phyloP scores from a whole-genome alignment of 306 rosid species.

The Arachis hypogaea region DNA sequence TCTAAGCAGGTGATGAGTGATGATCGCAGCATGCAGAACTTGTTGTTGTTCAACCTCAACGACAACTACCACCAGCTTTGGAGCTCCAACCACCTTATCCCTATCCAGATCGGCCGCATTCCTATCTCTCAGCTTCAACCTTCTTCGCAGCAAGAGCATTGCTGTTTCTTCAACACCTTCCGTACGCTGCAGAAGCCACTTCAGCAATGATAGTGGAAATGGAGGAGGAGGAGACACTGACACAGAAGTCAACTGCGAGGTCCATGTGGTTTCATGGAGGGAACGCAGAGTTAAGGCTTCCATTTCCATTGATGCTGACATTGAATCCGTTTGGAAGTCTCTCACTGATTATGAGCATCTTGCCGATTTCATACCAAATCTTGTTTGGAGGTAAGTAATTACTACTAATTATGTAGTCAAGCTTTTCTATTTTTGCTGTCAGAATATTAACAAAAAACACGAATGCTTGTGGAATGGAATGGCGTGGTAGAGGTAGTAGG shows the following conservation, averaged over 20 bases:
- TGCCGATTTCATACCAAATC: slow-evolving; percentile 90
- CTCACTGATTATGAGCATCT: slow-evolving; percentile 91
- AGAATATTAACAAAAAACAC: too few species aligned
- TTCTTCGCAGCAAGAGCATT: slow-evolving; percentile 39
- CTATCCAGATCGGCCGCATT: slow-evolving; percentile 28
- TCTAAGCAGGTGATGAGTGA: slow-evolving; percentile 29
- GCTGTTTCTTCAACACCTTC: slow-evolving; percentile 45
- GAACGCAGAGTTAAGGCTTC: slow-evolving; percentile 75
- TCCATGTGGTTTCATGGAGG: slow-evolving; percentile 85
- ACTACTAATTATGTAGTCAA: too few species aligned
- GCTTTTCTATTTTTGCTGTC: background rate
- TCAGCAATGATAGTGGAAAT: slow-evolving; percentile 26
- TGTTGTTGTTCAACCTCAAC: background rate
- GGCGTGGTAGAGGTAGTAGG: too few species aligned
- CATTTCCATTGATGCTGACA: slow-evolving; percentile 62
- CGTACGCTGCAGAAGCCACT: slow-evolving; percentile 36
- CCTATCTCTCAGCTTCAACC: slow-evolving; percentile 30
- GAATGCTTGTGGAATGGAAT: too few species aligned
- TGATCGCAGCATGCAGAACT: slow-evolving; percentile 55
- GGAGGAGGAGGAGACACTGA: slow-evolving; percentile 50
- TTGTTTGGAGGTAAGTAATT: slow-evolving; percentile 68
- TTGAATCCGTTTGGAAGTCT: slow-evolving; percentile 79
- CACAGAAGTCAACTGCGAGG: slow-evolving; percentile 39
- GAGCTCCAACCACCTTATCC: slow-evolving; percentile 36
- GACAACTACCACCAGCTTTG: slow-evolving; percentile 38